phyloP scores from a whole-genome alignment of 78 protist species.

The Dictyostelium purpureum region DNA sequence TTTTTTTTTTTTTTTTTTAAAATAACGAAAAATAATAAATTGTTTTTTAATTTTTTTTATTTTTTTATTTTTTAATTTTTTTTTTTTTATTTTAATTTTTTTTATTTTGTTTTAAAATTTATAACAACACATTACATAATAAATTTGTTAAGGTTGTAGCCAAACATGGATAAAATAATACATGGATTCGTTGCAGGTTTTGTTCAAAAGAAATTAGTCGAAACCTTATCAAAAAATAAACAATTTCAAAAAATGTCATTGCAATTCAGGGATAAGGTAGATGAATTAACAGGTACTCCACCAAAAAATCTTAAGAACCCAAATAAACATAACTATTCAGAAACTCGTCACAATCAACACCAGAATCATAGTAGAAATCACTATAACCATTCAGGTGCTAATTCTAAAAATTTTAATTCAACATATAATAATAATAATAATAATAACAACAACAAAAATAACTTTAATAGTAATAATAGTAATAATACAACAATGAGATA shows the following conservation, averaged over 20 bases:
- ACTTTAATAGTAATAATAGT: not conserved
- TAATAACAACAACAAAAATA: not conserved
- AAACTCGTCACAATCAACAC: not conserved
- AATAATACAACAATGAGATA: too few species aligned
- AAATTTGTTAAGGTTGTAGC: too few species aligned
- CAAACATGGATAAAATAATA: not conserved
- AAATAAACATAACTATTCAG: not conserved
- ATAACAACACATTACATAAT: not conserved
- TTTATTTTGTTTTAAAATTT: not conserved
- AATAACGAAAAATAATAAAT: too few species aligned
- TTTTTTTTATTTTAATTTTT: not conserved
- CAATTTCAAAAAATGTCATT: conserved; percentile 30
- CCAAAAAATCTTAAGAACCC: too few species aligned
- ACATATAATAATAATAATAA: not conserved
- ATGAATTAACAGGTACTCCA: not conserved
- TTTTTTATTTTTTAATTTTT: too few species aligned
- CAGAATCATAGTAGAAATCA: not conserved
- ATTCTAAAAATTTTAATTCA: too few species aligned
- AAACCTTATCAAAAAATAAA: not conserved
- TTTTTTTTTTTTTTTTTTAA: too few species aligned
- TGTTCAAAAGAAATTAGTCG: not conserved
- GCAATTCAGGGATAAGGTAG: not conserved
- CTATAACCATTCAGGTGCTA: not conserved
- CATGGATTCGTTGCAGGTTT: not conserved
- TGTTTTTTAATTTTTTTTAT: too few species aligned